Conservation (phyloP, 495 filamentous ascomycete species). For the Entonaema liquescens region DNA sequence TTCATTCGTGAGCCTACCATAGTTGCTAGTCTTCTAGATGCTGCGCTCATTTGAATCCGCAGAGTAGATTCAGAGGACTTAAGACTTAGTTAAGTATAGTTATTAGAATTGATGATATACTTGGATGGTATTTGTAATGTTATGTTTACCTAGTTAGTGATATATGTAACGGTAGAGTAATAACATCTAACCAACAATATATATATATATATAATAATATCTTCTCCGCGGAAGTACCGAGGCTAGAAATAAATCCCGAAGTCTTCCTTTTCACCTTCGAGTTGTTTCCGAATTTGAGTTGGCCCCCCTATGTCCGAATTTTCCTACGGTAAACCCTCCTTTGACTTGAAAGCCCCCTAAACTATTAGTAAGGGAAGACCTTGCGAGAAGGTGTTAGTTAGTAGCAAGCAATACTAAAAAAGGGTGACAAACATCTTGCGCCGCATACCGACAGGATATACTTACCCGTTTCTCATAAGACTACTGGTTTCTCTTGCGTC, state of each 20-base stretch:
- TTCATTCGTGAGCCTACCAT: constrained; percentile 42
- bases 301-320: neutral
- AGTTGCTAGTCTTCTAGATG: constrained; percentile 18
- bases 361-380: neutral
- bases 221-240: neutral
- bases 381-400: neutral
- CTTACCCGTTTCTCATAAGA: neutral
- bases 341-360: neutral
- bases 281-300: neutral
- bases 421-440: neutral
- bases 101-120: neutral
- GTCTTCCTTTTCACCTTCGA: neutral
- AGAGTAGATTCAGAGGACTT: neutral
- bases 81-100: neutral
- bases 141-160: no score
- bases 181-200: no score
- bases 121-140: neutral
- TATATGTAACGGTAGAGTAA: no score
- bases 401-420: no score
- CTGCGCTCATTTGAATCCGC: constrained; percentile 6
- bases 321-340: neutral
- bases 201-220: neutral
- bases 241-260: neutral
- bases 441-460: neutral
- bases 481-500: neutral